Evolutionary conservation across 2,329 filamentous ascomycete species (phyloP).

Genomic region (Colletotrichum filicis): DNA sequence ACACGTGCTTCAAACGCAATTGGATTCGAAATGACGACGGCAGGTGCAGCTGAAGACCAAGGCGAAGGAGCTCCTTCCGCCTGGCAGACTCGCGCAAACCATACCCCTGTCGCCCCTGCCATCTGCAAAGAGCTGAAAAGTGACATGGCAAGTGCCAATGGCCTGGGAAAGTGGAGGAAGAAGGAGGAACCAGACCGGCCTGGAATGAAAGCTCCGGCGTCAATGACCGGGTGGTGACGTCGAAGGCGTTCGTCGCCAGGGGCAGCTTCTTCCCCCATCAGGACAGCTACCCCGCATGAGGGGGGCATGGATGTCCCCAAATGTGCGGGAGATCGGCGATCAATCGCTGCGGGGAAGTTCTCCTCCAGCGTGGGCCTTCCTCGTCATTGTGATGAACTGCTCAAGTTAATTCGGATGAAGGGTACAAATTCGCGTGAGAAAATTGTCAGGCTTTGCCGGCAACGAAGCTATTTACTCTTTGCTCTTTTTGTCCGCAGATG

Average conservation of each 20-base stretch:
- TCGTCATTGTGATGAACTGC: conserved; percentile 24
- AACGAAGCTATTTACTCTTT: too few species aligned
- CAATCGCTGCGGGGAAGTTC: conserved; percentile 7
- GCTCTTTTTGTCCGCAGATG: too few species aligned
- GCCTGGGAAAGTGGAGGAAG: background rate
- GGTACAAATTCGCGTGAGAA: background rate
- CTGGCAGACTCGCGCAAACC: background rate
- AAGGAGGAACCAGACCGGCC: background rate
- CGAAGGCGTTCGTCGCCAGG: conserved; percentile 2
- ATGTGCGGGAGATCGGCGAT: conserved; percentile 30
- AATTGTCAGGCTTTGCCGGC: background rate
- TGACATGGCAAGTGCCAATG: background rate
- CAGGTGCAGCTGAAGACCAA: conserved; percentile 10
- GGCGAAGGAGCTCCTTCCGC: conserved; percentile 3
- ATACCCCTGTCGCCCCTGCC: background rate
- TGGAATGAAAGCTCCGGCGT: conserved; percentile 27
- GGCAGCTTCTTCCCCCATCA: conserved; percentile 8
- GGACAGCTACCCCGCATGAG: background rate
- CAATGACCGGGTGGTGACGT: conserved; percentile 32
- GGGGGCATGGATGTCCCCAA: background rate
- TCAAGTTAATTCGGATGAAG: background rate
- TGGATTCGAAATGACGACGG: conserved; percentile 26
- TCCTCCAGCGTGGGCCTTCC: background rate
- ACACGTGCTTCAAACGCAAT: conserved; percentile 3
- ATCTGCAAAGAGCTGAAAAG: background rate